Percentiles rank a stretch among this genome's conserved stretches.
These are phyloP conservation scores for Phialophora verrucosa DNA, from an alignment of 2,329 filamentous ascomycete genomes.

Conservation along the genomic window DNA sequence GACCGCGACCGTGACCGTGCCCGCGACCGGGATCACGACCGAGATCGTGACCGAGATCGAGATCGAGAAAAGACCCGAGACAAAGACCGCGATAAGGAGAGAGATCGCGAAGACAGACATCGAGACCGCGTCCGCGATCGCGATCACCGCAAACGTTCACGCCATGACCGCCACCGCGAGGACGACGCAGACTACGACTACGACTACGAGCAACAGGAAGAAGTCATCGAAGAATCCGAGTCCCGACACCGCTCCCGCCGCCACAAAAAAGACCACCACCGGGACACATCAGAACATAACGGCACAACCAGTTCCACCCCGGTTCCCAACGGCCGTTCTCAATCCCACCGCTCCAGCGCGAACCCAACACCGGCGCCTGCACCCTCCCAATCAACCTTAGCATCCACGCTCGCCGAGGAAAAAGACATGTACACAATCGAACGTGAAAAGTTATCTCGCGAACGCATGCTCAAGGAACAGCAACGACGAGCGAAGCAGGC, in stretches of 20 bases:
- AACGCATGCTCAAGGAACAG: constrained; percentile 68
- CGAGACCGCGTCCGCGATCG: constrained; percentile 29
- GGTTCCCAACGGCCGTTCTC: constrained; percentile 37
- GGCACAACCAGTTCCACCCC: not conserved
- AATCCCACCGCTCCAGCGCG: constrained; percentile 35
- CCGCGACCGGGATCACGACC: constrained; percentile 38
- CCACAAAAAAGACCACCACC: constrained; percentile 45
- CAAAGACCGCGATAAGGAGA: not conserved
- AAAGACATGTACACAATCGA: constrained; percentile 73
- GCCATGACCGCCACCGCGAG: constrained; percentile 47
- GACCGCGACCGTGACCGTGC: constrained; percentile 40
- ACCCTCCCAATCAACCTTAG: not conserved
- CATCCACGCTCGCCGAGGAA: constrained; percentile 23
- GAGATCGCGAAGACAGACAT: constrained; percentile 28
- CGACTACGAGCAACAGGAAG: constrained; percentile 21
- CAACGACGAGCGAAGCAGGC: constrained; percentile 58
- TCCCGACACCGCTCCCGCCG: constrained; percentile 46
- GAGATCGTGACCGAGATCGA: constrained; percentile 29
- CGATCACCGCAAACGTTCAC: constrained; percentile 39
- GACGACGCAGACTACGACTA: constrained; percentile 36
- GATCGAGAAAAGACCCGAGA: constrained; percentile 29
- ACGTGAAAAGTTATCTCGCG: constrained; percentile 68
- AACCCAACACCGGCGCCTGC: constrained; percentile 25
- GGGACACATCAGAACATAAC: constrained; percentile 37
- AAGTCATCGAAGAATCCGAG: constrained; percentile 25